Percentiles rank a stretch among this genome's conserved stretches.
Evolutionary conservation across 179 eudicot genomes (phyloP).

Genomic region (Silene coronaria): DNA sequence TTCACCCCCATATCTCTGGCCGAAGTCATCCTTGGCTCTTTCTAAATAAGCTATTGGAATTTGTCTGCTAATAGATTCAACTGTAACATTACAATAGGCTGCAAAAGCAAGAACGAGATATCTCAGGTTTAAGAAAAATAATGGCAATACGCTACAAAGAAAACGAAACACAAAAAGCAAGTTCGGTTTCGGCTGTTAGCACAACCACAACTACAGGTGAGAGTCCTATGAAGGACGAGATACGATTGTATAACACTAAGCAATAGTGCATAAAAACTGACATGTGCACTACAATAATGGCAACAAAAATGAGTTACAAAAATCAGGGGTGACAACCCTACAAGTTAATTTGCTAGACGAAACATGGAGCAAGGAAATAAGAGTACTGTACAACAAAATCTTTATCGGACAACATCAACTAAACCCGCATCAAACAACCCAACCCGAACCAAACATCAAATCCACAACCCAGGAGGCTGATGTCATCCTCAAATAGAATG

Average conservation of each 20-base stretch:
- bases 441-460: neutral
- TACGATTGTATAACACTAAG: neutral
- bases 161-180: neutral
- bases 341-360: too few relatives aligned
- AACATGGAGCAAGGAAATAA: too few relatives aligned
- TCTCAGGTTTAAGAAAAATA: neutral
- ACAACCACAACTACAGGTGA: neutral
- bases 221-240: neutral
- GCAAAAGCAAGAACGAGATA: slow-evolving; percentile 8
- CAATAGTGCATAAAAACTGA: too few relatives aligned
- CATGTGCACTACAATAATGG: too few relatives aligned
- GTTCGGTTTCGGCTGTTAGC: neutral
- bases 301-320: too few relatives aligned
- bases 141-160: neutral
- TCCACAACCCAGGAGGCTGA: neutral
- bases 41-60: slow-evolving; percentile 34
- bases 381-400: too few relatives aligned
- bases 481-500: neutral
- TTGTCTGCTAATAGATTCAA: slow-evolving; percentile 36
- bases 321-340: too few relatives aligned
- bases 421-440: neutral
- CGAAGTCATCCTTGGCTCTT: slow-evolving; percentile 34
- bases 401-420: too few relatives aligned
- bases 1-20: slow-evolving; percentile 35
- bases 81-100: slow-evolving; percentile 40